phyloP scores from a whole-genome alignment of 2,329 filamentous ascomycete genomes.

The Pseudogymnoascus sp. region DNA sequence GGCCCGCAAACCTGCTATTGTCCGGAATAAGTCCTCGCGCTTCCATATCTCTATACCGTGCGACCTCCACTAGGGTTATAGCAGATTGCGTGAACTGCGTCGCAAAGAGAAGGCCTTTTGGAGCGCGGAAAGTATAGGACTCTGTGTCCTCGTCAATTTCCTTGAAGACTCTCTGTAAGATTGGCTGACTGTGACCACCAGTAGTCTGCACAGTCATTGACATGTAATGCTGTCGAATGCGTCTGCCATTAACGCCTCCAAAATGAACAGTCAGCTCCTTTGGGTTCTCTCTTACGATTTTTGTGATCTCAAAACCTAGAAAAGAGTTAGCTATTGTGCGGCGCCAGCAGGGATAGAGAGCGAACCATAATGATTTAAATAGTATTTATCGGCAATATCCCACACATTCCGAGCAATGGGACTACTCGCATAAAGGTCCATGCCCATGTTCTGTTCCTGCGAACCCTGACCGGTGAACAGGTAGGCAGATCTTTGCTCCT shows the following conservation, averaged over 20 bases:
- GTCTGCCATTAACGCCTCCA: constrained; percentile 24
- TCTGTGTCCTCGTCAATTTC: constrained; percentile 18
- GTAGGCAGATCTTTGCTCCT: constrained; percentile 30
- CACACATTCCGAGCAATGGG: constrained; percentile 30
- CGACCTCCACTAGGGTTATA: constrained; percentile 27
- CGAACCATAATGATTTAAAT: constrained; percentile 29
- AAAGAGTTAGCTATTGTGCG: not conserved
- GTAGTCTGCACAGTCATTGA: constrained; percentile 52
- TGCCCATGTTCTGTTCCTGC: constrained; percentile 35
- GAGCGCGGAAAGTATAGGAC: constrained; percentile 25
- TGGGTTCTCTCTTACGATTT: constrained; percentile 35
- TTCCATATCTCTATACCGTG: constrained; percentile 25
- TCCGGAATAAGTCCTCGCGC: constrained; percentile 24
- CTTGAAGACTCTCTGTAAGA: constrained; percentile 4
- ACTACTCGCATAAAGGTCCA: constrained; percentile 34
- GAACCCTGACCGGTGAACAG: constrained; percentile 38
- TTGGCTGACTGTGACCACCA: constrained; percentile 1
- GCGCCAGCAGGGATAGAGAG: not conserved
- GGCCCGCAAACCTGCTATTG: constrained; percentile 23
- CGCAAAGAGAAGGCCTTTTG: constrained; percentile 27
- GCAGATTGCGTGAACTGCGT: constrained; percentile 33
- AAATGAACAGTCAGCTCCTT: constrained; percentile 33
- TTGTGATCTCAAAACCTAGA: constrained; percentile 27
- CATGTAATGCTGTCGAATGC: constrained; percentile 32
- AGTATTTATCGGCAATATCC: constrained; percentile 32